These are phyloP conservation scores for Aspergillus funiculosus DNA, from an alignment of 495 filamentous ascomycete species.

Conservation along the genomic window DNA sequence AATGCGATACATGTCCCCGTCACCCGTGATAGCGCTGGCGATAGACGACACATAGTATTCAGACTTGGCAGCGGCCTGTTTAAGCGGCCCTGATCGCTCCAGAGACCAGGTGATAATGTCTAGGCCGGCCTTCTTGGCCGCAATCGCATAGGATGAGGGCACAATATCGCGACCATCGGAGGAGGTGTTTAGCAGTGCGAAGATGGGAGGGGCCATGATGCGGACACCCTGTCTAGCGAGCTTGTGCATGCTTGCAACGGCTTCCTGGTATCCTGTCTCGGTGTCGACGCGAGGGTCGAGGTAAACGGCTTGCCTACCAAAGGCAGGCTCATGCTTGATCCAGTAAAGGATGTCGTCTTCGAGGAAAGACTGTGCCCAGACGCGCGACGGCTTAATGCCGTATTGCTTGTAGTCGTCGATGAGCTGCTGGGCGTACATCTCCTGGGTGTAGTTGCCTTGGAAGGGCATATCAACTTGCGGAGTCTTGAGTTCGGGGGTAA, in stretches of 20 bases:
- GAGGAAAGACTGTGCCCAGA: constrained; percentile 57
- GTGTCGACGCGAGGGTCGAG: constrained; percentile 52
- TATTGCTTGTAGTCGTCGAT: constrained; percentile 51
- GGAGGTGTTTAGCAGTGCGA: constrained; percentile 16
- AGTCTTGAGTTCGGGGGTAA: constrained; percentile 58
- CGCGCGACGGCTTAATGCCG: constrained; percentile 48
- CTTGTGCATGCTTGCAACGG: constrained; percentile 24
- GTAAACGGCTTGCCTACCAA: constrained; percentile 52
- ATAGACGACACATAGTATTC: constrained; percentile 55
- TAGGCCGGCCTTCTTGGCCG: constrained; percentile 48
- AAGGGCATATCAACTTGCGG: constrained; percentile 57
- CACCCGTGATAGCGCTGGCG: constrained; percentile 44
- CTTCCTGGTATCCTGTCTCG: constrained; percentile 34
- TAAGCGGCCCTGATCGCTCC: constrained; percentile 52
- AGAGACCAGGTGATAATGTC: constrained; percentile 58
- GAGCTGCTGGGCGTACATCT: constrained; percentile 52
- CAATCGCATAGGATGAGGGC: constrained; percentile 28
- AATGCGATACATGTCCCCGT: constrained; percentile 54
- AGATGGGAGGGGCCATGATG: constrained; percentile 20
- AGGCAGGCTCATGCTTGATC: constrained; percentile 51
- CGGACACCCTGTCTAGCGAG: constrained; percentile 14
- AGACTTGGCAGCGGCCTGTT: constrained; percentile 30
- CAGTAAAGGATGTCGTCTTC: constrained; percentile 56
- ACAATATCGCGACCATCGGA: constrained; percentile 15
- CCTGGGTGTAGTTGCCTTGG: constrained; percentile 51